phyloP scores from a whole-genome alignment of 2,329 filamentous ascomycete species.

The Aspergillus sp. region DNA sequence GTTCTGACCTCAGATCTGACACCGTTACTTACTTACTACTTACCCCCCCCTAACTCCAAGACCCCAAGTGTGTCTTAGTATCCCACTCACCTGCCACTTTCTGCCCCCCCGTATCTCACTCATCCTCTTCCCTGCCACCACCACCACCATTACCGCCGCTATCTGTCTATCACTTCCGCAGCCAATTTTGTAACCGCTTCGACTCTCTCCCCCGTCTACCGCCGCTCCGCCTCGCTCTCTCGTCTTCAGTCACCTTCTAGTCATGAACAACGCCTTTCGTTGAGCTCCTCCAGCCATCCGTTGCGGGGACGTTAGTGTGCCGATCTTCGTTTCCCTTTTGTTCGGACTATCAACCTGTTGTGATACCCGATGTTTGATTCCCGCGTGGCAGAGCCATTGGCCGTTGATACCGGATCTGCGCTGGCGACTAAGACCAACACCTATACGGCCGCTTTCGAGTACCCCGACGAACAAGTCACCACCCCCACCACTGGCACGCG shows the following conservation, averaged over 20 bases:
- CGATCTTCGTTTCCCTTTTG: conserved; percentile 3
- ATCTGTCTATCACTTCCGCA: conserved; percentile 13
- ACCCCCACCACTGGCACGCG: conserved; percentile 32
- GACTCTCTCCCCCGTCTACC: conserved; percentile 9
- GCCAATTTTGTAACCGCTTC: conserved; percentile 15
- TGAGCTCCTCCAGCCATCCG: conserved; percentile 24
- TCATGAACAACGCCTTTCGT: conserved; percentile 25
- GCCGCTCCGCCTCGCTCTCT: conserved; percentile 8
- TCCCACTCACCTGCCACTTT: conserved; percentile 3
- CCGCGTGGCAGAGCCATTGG: conserved; percentile 35
- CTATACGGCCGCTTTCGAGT: conserved; percentile 47
- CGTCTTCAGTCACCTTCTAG: conserved; percentile 15
- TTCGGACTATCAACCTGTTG: conserved; percentile 11
- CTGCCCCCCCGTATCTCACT: conserved; percentile 6
- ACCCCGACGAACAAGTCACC: conserved; percentile 41
- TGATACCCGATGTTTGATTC: conserved; percentile 36
- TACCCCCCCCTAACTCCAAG: conserved; percentile 1
- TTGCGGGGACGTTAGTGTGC: conserved; percentile 21
- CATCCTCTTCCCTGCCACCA: conserved; percentile 7
- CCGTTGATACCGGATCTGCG: conserved; percentile 34
- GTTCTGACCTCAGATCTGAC: not conserved
- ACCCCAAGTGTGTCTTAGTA: conserved; percentile 9
- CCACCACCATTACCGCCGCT: conserved; percentile 12
- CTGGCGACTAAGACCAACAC: conserved; percentile 39
- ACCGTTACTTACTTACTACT: not conserved